Conservation (phyloP, 306 rosid species). For the Prunus salicina region DNA sequence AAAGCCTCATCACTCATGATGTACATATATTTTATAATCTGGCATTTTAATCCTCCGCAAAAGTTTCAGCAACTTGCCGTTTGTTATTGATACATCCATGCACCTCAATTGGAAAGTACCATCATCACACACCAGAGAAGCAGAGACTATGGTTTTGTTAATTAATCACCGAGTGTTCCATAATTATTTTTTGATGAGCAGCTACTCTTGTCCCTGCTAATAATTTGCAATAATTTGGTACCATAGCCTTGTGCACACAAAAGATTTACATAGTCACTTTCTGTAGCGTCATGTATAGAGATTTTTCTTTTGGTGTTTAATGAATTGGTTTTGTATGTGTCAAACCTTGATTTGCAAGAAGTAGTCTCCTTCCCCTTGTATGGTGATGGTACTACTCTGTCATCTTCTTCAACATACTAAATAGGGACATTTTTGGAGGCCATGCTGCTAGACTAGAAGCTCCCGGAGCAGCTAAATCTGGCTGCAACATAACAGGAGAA, state of each 20-base stretch:
- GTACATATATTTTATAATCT: no score
- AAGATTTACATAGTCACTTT: slow-evolving; percentile 25
- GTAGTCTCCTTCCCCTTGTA: background rate
- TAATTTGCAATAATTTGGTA: background rate
- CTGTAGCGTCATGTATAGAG: slow-evolving; percentile 27
- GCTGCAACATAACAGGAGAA: slow-evolving; percentile 17
- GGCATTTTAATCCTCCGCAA: background rate
- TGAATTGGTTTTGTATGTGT: no score
- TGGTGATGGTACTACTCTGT: background rate
- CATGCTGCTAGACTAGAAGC: slow-evolving; percentile 42
- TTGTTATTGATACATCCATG: background rate
- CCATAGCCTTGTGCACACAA: slow-evolving; percentile 47
- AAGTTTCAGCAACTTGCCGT: background rate
- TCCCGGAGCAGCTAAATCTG: slow-evolving; percentile 50
- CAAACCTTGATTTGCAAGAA: no score
- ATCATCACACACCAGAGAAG: slow-evolving; percentile 50
- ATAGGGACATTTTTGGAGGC: slow-evolving; percentile 10
- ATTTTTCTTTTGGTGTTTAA: no score
- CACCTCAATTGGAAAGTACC: slow-evolving; percentile 36
- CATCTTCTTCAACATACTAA: slow-evolving; percentile 10
- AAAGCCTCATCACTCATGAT: no score
- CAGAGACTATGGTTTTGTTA: slow-evolving; percentile 14
- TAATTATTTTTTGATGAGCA: background rate
- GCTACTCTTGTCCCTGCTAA: slow-evolving; percentile 9
- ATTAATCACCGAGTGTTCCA: slow-evolving; percentile 16